Evolutionary conservation across 331 rosid species (phyloP).

Genomic region (Pyracantha coccinea): DNA sequence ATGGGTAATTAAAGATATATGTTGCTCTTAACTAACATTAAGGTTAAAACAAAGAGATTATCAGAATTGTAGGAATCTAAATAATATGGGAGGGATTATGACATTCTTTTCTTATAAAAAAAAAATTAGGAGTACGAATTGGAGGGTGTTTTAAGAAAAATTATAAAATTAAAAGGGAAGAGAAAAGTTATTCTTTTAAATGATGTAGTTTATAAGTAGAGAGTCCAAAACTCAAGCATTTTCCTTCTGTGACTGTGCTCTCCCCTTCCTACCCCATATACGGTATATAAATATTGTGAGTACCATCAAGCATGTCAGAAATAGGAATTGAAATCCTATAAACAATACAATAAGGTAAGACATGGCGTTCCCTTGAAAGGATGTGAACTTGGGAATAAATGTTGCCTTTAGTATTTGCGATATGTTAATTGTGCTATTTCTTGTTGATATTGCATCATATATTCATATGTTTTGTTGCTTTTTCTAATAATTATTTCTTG

Average conservation of each 20-base stretch:
- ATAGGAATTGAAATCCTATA: slow-evolving; percentile 4
- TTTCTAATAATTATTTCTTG: neutral
- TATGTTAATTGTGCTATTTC: neutral
- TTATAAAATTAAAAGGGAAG: too few species aligned
- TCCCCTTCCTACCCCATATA: neutral
- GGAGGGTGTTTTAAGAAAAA: too few species aligned
- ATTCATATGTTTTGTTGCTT: neutral
- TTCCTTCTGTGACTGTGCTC: neutral
- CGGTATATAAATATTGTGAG: neutral
- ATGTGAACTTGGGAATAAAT: slow-evolving; percentile 1
- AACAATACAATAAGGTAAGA: neutral
- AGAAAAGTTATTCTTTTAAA: neutral
- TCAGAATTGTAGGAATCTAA: neutral
- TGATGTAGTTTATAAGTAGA: neutral
- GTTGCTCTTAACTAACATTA: neutral
- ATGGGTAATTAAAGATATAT: neutral
- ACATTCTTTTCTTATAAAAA: too few species aligned
- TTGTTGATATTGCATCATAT: neutral
- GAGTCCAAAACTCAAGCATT: neutral
- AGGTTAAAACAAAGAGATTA: neutral
- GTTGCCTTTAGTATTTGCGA: neutral
- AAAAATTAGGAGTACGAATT: too few species aligned
- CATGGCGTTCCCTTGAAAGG: neutral
- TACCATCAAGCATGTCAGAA: neutral
- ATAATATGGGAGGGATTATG: neutral